phyloP scores from a whole-genome alignment of 2,329 filamentous ascomycete species.

The Colletotrichum falcatum region DNA sequence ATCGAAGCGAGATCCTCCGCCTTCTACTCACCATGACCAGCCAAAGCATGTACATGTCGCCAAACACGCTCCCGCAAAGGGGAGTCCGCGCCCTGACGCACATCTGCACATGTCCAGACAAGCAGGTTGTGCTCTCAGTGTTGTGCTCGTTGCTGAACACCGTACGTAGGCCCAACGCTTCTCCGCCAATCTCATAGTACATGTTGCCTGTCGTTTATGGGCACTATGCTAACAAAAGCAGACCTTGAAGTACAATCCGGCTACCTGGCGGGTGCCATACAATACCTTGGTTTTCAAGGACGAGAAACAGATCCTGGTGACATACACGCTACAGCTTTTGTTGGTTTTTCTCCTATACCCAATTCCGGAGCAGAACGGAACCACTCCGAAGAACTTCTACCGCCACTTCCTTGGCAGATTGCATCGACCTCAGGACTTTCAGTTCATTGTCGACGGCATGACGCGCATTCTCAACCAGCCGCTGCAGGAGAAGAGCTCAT shows the following conservation, averaged over 20 bases:
- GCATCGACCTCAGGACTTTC: slow-evolving; percentile 95
- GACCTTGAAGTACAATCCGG: slow-evolving; percentile 96
- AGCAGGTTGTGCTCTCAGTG: slow-evolving; percentile 89
- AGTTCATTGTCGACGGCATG: slow-evolving; percentile 97
- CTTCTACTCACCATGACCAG: slow-evolving; percentile 87
- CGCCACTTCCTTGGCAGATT: slow-evolving; percentile 91
- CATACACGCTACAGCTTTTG: slow-evolving; percentile 92
- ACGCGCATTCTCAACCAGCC: slow-evolving; percentile 92
- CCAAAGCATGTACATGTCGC: slow-evolving; percentile 92
- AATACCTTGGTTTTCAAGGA: slow-evolving; percentile 94
- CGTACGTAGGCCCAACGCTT: slow-evolving; percentile 61
- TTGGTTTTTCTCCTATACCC: slow-evolving; percentile 87
- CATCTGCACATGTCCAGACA: slow-evolving; percentile 87
- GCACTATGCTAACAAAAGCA: slow-evolving; percentile 50
- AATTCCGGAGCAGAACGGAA: slow-evolving; percentile 79
- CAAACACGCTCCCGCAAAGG: slow-evolving; percentile 81
- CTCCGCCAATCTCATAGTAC: neutral
- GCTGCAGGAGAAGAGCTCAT: slow-evolving; percentile 87
- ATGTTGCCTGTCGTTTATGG: neutral
- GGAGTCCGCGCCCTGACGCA: slow-evolving; percentile 90
- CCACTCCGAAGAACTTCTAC: slow-evolving; percentile 88
- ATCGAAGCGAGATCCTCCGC: slow-evolving; percentile 89
- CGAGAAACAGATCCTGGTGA: slow-evolving; percentile 88
- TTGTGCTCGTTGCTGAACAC: slow-evolving; percentile 96
- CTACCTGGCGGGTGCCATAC: slow-evolving; percentile 93